These are phyloP conservation scores for Pseudocercospora musae DNA, from an alignment of 2,329 filamentous ascomycete species.

Conservation along the genomic window DNA sequence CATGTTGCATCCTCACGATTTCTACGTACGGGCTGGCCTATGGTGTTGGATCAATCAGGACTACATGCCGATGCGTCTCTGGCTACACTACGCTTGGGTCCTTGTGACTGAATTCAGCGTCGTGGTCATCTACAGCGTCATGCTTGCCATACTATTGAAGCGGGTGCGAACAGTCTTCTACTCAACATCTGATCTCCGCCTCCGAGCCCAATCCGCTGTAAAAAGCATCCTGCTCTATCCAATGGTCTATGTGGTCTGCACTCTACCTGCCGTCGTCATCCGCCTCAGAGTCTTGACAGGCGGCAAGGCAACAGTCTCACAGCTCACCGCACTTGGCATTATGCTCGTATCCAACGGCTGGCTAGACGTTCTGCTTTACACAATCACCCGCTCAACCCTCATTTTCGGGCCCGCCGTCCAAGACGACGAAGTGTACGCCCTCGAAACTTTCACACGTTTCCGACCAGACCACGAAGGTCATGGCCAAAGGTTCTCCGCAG, in stretches of 20 bases:
- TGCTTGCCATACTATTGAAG: slow-evolving; percentile 27
- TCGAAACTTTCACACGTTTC: slow-evolving; percentile 16
- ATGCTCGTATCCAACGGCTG: slow-evolving; percentile 57
- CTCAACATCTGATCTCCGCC: slow-evolving; percentile 12
- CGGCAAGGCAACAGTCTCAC: slow-evolving; percentile 32
- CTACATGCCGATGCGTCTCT: slow-evolving; percentile 54
- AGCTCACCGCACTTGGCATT: slow-evolving; percentile 51
- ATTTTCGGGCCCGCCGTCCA: slow-evolving; percentile 14
- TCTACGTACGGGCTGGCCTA: slow-evolving; percentile 62
- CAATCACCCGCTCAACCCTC: slow-evolving; percentile 45
- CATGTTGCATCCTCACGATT: slow-evolving; percentile 40
- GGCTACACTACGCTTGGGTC: slow-evolving; percentile 64
- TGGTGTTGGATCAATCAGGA: slow-evolving; percentile 65
- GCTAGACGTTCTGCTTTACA: slow-evolving; percentile 57
- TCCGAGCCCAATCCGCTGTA: slow-evolving; percentile 49
- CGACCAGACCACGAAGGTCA: neutral
- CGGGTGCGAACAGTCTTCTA: slow-evolving; percentile 21
- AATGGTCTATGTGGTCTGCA: slow-evolving; percentile 64
- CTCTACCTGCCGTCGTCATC: slow-evolving; percentile 60
- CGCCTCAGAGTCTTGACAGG: slow-evolving; percentile 60
- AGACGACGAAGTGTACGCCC: slow-evolving; percentile 14
- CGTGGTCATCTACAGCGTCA: slow-evolving; percentile 46
- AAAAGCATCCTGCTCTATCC: slow-evolving; percentile 60
- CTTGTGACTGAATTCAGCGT: slow-evolving; percentile 53
- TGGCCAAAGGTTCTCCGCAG: neutral